Evolutionary conservation across 2,329 filamentous ascomycete genomes (phyloP).

Genomic region (Verticillium klebahnii): DNA sequence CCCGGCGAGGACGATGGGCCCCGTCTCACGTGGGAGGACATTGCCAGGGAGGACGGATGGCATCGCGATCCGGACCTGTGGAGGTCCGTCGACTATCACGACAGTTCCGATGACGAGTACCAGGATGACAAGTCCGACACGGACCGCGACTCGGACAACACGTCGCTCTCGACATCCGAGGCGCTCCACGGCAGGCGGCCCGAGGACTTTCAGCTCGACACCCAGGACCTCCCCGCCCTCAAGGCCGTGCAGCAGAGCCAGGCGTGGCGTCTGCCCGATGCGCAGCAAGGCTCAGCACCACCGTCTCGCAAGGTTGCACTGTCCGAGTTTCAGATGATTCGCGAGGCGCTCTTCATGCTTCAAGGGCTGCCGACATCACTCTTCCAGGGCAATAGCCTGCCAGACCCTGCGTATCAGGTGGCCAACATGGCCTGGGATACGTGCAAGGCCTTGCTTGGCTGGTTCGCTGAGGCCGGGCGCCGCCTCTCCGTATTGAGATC

Average conservation of each 20-base stretch:
- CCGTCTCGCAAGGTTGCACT: conserved; percentile 9
- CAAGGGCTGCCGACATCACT: conserved; percentile 71
- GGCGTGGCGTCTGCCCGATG: conserved; percentile 34
- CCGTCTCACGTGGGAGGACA: conserved; percentile 70
- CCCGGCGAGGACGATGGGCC: conserved; percentile 38
- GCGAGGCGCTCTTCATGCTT: conserved; percentile 72
- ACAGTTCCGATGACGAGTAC: conserved; percentile 58
- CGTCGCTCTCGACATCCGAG: conserved; percentile 30
- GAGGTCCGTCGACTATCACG: conserved; percentile 64
- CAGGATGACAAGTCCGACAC: conserved; percentile 29
- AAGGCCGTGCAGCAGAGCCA: conserved; percentile 36
- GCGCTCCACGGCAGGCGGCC: conserved; percentile 20
- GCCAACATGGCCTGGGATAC: conserved; percentile 44
- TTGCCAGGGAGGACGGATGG: conserved; percentile 72
- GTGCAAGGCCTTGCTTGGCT: conserved; percentile 40
- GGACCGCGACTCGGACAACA: conserved; percentile 27
- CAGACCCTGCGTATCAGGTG: conserved; percentile 39
- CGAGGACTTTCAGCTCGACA: conserved; percentile 23
- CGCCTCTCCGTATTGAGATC: conserved; percentile 39
- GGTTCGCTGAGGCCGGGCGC: conserved; percentile 42
- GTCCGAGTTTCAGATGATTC: conserved; percentile 10
- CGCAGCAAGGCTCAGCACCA: background rate
- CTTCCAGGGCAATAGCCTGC: conserved; percentile 46
- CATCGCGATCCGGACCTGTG: conserved; percentile 63
- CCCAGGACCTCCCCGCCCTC: conserved; percentile 23